Evolutionary conservation across 306 rosid genomes (phyloP), one percentile per base, ranked within the genome.

Genomic region (Elaeagnus macrophylla): DNA sequence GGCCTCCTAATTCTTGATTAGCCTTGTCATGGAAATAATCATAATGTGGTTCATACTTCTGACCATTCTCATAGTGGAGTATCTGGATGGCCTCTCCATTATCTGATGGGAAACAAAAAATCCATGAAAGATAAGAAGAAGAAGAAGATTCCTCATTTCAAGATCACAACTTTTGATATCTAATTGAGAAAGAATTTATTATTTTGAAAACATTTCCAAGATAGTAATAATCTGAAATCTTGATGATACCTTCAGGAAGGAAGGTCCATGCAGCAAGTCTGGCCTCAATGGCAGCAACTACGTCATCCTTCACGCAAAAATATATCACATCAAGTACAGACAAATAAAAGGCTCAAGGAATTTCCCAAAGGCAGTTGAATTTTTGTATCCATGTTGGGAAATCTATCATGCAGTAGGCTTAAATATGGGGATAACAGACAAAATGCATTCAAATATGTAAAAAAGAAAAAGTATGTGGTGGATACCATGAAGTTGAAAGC

Each of bases 231-330:
- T 25, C 32, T 25, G 32, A 25, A 25, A 25, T n/a, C 32, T 3
- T 45, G 39, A 55, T 2, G 32, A 2, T 65, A 91, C 99, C 95
- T 49, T 52, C 0, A 17, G 96, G 99, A 75, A 87, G 85, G 74
- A 91, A 87, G 51, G 99, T 91, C 99, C 96, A 91, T 49, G 95
- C 72, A 7, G 95, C 83, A 64, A 91, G 53, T 77, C 83, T 75
- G 12, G 68, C 67, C 80, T 91, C 99, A 16, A 91, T 65, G 56
- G 16, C 50, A 60, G 82, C 72, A 59, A 91, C 77, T 54, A 82
- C 8, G 51, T 80, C 74, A 78, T 91, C 99, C 99, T 91, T 68
- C 47, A 60, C 70, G 61, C 58, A 63, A 59, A 66, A 73, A 76
- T 53, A 62, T 25, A 32, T 14, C 54, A 65, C 54, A 50, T 25